These are phyloP conservation scores for Bruguiera parviflora DNA, from an alignment of 345 rosid genomes.

Conservation along the genomic window DNA sequence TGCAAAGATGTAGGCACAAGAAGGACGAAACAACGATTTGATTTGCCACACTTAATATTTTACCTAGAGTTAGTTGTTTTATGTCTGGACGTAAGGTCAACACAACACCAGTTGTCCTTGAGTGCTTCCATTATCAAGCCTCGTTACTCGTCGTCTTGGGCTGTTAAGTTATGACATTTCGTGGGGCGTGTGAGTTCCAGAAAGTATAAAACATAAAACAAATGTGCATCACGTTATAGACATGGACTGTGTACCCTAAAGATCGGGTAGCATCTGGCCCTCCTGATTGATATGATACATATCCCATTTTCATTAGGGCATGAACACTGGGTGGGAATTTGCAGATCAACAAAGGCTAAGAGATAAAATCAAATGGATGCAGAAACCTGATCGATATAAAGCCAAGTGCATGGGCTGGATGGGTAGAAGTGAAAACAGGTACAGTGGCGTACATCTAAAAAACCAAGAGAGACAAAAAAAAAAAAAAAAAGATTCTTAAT, in stretches of 20 bases:
- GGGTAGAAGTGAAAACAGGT: too few relatives aligned
- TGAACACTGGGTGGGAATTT: not conserved
- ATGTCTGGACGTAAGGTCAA: slow-evolving; percentile 41
- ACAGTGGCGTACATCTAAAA: too few relatives aligned
- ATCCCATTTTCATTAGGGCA: not conserved
- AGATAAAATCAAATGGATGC: not conserved
- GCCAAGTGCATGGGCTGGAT: slow-evolving; percentile 4
- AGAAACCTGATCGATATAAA: not conserved
- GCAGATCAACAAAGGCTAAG: not conserved
- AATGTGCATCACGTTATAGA: not conserved
- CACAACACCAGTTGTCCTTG: slow-evolving; percentile 34
- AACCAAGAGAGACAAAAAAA: not conserved
- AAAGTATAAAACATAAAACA: not conserved
- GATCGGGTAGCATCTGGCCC: slow-evolving; percentile 1
- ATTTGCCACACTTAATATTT: not conserved
- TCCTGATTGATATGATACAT: not conserved
- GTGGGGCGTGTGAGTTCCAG: not conserved
- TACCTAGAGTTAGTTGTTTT: slow-evolving; percentile 34
- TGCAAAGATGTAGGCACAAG: slow-evolving; percentile 8
- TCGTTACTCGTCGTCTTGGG: not conserved
- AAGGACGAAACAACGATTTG: slow-evolving; percentile 10
- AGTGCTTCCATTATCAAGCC: slow-evolving; percentile 8
- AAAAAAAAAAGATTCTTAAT: not conserved
- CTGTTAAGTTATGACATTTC: not conserved
- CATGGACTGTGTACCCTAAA: not conserved